phyloP scores from a whole-genome alignment of 495 filamentous ascomycete genomes.

The Aspergillus nidulans region DNA sequence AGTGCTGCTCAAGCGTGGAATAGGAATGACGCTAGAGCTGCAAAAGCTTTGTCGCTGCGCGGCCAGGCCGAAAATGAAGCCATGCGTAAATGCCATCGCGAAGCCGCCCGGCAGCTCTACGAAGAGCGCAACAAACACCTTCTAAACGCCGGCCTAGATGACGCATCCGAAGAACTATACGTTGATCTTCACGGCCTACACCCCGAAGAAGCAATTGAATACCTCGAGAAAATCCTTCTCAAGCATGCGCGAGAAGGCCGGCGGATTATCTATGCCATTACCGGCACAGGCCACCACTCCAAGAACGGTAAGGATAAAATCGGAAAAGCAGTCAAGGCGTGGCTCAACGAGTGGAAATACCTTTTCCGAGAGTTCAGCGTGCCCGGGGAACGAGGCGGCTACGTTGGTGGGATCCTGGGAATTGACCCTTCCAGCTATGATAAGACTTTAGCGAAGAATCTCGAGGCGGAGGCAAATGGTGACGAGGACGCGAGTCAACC shows the following conservation, averaged over 20 bases:
- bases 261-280: slow-evolving; percentile 89
- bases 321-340: slow-evolving; percentile 84
- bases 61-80: slow-evolving; percentile 95
- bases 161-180: slow-evolving; percentile 68
- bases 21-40: slow-evolving; percentile 92
- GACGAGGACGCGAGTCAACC: slow-evolving; percentile 20
- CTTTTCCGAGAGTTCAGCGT: slow-evolving; percentile 95
- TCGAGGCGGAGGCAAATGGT: slow-evolving; percentile 19
- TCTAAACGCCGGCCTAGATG: slow-evolving; percentile 33
- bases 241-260: slow-evolving; percentile 66
- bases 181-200: slow-evolving; percentile 95
- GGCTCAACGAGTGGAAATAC: slow-evolving; percentile 93
- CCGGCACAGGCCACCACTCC: slow-evolving; percentile 93
- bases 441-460: slow-evolving; percentile 44
- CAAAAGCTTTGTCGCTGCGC: slow-evolving; percentile 88
- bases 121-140: slow-evolving; percentile 86
- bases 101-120: slow-evolving; percentile 87
- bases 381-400: slow-evolving; percentile 72
- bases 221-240: slow-evolving; percentile 79
- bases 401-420: slow-evolving; percentile 89
- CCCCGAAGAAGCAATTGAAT: slow-evolving; percentile 94
- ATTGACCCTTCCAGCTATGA: slow-evolving; percentile 91
- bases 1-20: slow-evolving; percentile 99
- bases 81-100: slow-evolving; percentile 95
- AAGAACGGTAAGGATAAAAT: slow-evolving; percentile 99